Evolutionary conservation across 176 grass and related monocot genomes (phyloP).

Genomic region (Triticum turgidum): DNA sequence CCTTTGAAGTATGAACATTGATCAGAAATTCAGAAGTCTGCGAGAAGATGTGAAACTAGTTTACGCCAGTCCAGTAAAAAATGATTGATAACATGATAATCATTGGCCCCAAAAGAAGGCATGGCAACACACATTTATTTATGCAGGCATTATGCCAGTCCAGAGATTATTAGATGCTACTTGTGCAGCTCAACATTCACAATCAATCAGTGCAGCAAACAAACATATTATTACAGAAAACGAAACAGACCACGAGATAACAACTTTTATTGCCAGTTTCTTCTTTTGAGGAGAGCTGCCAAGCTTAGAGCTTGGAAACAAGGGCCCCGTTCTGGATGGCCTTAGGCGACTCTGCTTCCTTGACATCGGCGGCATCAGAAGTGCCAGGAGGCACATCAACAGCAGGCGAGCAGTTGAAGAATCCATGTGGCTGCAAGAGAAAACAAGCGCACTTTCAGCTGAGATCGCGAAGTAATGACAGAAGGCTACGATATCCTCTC

Average conservation of each 20-base stretch:
- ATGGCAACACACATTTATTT: conserved; percentile 15
- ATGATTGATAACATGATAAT: not conserved
- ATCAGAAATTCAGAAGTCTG: not conserved
- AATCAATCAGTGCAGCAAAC: not conserved
- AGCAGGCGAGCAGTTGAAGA: conserved; percentile 98
- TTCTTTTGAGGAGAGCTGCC: not conserved
- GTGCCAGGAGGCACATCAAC: conserved; percentile 81
- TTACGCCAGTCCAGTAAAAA: not conserved
- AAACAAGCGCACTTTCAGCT: not conserved
- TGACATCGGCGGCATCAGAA: conserved; percentile 55
- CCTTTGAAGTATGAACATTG: not conserved
- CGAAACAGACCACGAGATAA: not conserved
- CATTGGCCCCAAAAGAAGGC: not conserved
- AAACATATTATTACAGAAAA: not conserved
- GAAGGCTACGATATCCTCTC: not conserved
- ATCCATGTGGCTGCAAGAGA: conserved; percentile 80
- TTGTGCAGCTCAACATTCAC: not conserved
- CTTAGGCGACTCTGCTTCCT: conserved; percentile 76
- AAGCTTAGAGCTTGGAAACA: conserved; percentile 78
- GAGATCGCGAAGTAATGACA: not conserved
- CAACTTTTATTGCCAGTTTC: too few relatives aligned
- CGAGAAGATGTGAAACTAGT: not conserved
- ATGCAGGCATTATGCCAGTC: not conserved
- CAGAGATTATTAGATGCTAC: conserved; percentile 22
- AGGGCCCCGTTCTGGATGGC: conserved; percentile 58